A percentile compares a stretch with the other conserved stretches of the same genome.
Evolutionary conservation across 1,139 yeast species (phyloP).

Genomic region (Pichiaceae sp.): DNA sequence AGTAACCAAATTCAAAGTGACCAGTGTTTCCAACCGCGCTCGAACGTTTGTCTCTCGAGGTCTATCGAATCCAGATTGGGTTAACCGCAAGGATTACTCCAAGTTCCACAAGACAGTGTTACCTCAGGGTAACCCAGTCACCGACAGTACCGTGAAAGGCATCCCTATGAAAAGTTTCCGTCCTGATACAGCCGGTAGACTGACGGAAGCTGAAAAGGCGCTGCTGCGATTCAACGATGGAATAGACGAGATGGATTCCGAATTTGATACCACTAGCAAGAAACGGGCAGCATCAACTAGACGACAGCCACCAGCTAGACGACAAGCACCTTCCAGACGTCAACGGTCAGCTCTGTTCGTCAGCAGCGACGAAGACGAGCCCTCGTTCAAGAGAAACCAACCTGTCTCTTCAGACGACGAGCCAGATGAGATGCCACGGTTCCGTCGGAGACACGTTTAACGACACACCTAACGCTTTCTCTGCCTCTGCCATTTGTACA

Average conservation of each 20-base stretch:
- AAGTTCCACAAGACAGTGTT: slow-evolving; percentile 14
- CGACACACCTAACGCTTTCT: slow-evolving; percentile 67
- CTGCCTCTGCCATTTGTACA: slow-evolving; percentile 82
- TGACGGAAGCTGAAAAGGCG: slow-evolving; percentile 3
- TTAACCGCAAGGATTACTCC: slow-evolving; percentile 17
- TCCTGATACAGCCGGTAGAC: slow-evolving; percentile 7
- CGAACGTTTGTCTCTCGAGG: neutral
- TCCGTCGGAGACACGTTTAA: too few relatives aligned
- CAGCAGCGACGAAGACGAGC: too few relatives aligned
- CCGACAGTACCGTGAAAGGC: slow-evolving; percentile 20
- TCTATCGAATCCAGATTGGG: slow-evolving; percentile 15
- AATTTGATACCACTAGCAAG: slow-evolving; percentile 6
- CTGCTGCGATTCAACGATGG: slow-evolving; percentile 8
- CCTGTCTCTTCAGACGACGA: too few relatives aligned
- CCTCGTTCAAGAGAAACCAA: too few relatives aligned
- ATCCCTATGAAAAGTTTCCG: slow-evolving; percentile 16
- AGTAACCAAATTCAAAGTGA: slow-evolving; percentile 13
- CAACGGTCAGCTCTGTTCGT: too few relatives aligned
- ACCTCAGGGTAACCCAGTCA: slow-evolving; percentile 14
- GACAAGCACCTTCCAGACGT: too few relatives aligned
- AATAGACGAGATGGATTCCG: slow-evolving; percentile 9
- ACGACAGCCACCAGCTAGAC: too few relatives aligned
- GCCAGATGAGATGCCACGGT: too few relatives aligned
- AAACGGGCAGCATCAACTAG: slow-evolving; percentile 5
- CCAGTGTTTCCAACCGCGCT: neutral